Evolutionary conservation across 2,329 filamentous ascomycete species (phyloP), one percentile per base, ranked within the genome.

Genomic region (Fusarium annulatum): DNA sequence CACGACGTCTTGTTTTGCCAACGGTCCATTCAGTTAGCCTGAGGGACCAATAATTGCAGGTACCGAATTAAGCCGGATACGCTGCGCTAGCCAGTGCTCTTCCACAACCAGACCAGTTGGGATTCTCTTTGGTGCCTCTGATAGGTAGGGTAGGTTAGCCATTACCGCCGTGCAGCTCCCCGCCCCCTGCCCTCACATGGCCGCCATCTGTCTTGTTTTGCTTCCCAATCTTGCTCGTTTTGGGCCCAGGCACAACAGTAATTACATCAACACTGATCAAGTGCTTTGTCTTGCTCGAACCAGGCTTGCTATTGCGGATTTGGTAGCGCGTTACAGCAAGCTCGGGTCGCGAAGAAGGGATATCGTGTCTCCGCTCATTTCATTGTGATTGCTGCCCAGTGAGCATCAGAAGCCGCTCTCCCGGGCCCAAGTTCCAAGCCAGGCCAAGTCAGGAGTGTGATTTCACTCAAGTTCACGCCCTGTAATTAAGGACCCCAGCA

Each of bases 151-250:
- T 49, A 56, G 23, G 60, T 48, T 67, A 74, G 59, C 67, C 74
- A 58, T 71, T 34, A 34, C 48, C 30, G 65, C 36, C n/a, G 16
- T 64, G 56, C 39, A 71, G 60, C 64, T 65, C 63, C 63, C 58
- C 55, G 63, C 57, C 61, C 73, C 74, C 55, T 74, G 74, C 62
- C 59, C 62, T 55, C 73, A 69, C 73, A 72, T 72, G 71, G 73
- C 61, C 64, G 46, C 63, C 71, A 71, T 73, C 63, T 69, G 53
- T 64, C 53, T 61, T 61, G 62, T 68, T 69, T 66, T 61, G 61
- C 64, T 61, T 75, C 46, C 63, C 61, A 64, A 74, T 67, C n/a
- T 52, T 52, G 49, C 61, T 52, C 51, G 57, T 63, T 62, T 53
- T 60, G 16, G 61, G 61, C 61, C 41, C 56, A 63, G 64, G 69